Evolutionary conservation across 371 early-diverging fungal genomes (phyloP).

Genomic region (Mucor irregularis): DNA sequence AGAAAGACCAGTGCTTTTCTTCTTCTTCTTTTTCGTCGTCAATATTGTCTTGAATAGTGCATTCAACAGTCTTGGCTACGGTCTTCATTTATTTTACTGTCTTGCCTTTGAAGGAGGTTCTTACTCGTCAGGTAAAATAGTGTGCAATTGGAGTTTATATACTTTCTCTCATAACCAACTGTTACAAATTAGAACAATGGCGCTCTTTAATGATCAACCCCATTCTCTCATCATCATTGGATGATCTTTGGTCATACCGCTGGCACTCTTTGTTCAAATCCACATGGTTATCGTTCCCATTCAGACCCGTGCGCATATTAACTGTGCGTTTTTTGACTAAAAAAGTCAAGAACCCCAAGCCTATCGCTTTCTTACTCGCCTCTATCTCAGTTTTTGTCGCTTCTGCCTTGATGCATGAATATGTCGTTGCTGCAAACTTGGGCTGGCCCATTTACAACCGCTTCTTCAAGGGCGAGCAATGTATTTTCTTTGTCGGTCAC

Average conservation of each 20-base stretch:
- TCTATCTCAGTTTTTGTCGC: slow-evolving; percentile 19
- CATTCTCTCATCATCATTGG: slow-evolving; percentile 25
- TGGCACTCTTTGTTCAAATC: slow-evolving; percentile 45
- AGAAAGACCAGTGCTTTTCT: slow-evolving; percentile 25
- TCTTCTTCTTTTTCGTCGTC: slow-evolving; percentile 17
- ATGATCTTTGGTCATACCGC: slow-evolving; percentile 40
- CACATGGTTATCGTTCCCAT: slow-evolving; percentile 46
- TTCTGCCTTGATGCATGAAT: slow-evolving; percentile 25
- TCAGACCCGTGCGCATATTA: slow-evolving; percentile 34
- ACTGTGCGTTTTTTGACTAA: slow-evolving; percentile 26
- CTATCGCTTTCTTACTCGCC: slow-evolving; percentile 12
- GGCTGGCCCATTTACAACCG: slow-evolving; percentile 15
- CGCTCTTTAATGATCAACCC: slow-evolving; percentile 37
- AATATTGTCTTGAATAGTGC: slow-evolving; percentile 24
- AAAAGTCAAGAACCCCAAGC: slow-evolving; percentile 21
- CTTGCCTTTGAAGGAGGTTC: slow-evolving; percentile 35
- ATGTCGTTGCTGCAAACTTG: slow-evolving; percentile 14
- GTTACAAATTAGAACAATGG: slow-evolving; percentile 36
- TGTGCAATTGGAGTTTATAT: not conserved
- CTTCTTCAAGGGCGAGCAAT: slow-evolving; percentile 20
- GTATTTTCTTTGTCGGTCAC: slow-evolving; percentile 15
- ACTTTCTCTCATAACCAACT: not conserved
- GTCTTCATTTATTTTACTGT: slow-evolving; percentile 32
- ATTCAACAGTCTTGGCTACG: slow-evolving; percentile 31
- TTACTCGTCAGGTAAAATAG: slow-evolving; percentile 34